Base-by-base conservation (phyloP, 2,329 filamentous ascomycete genomes). In the Fusarium pseudograminearum region DNA sequence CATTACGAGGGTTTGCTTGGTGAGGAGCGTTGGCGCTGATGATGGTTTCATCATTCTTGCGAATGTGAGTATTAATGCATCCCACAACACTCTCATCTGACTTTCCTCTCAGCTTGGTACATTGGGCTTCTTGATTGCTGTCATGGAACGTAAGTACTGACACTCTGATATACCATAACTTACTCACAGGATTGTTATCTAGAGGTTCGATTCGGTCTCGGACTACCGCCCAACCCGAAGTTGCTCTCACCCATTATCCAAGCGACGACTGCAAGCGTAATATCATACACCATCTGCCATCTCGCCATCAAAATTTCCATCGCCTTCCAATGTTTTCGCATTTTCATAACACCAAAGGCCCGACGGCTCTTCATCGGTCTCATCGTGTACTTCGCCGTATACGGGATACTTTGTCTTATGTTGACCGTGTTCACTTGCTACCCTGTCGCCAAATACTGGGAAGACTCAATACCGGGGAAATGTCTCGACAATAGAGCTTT, bases 361-460 rank as follows among this genome's bases (percentile, higher is more conserved):
- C 53, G 26, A 15, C 16, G 18, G 10, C 44, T 57, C 3, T 57
- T 51, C 12, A 20, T 57, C 6, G 8, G 33, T 12, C 44, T 57
- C 5, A 26, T 40, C 6, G 16, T 50, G 5, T 51, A 50, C 7
- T 57, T 38, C 8, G 46, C 53, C 8, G 1, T 57, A 4, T 57
- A 57, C 18, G 53, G 53, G 2, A 33, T 5, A 0, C 16, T 51
- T n/a, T 57, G 53, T 36, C 33, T 57, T 1, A 40, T 57, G 26
- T 22, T 57, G 26, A 50, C 44, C 11, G 10, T 50, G 12, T 57
- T 57, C 20, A 57, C 53, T 22, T 57, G 53, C 20, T 40, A 40
- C n/a, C 53, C 53, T 18, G 33, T 57, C 1, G 53, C 53, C 2
- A 57, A 51, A 11, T 57, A 57, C 44, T 57, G 53, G 53, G 53